phyloP scores from a whole-genome alignment of 371 early-diverging fungal species.

The Blastocladiella emersonii region DNA sequence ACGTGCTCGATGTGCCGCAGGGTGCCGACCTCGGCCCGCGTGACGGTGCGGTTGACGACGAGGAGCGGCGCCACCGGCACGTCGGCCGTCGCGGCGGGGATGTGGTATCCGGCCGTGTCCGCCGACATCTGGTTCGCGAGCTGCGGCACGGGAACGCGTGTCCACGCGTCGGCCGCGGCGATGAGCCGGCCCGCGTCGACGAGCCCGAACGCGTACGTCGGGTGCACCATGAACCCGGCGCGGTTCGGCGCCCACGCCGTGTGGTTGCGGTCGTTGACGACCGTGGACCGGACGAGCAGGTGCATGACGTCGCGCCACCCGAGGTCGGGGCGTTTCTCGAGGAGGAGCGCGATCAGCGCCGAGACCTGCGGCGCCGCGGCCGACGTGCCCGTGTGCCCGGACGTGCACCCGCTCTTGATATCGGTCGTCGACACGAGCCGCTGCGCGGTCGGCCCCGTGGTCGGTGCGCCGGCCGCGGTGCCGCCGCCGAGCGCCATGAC shows the following conservation, averaged over 20 bases:
- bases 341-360: constrained; percentile 75
- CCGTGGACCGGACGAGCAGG: constrained; percentile 61
- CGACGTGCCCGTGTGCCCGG: constrained; percentile 83
- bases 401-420: constrained; percentile 46
- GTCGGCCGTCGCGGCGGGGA: not conserved
- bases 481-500: constrained; percentile 78
- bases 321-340: constrained; percentile 71
- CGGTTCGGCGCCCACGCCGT: constrained; percentile 47
- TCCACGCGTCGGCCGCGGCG: constrained; percentile 53
- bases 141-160: constrained; percentile 48
- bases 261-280: constrained; percentile 49
- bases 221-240: constrained; percentile 55
- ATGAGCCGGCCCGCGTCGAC: constrained; percentile 68
- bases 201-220: constrained; percentile 85
- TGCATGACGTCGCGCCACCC: constrained; percentile 89
- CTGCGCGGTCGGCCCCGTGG: too few relatives aligned
- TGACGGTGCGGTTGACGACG: constrained; percentile 23
- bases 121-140: constrained; percentile 9
- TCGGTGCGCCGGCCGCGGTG: constrained; percentile 17
- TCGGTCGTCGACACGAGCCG: constrained; percentile 56
- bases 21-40: constrained; percentile 22
- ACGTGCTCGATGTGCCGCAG: constrained; percentile 65
- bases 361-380: constrained; percentile 95
- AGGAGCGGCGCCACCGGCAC: constrained; percentile 6
- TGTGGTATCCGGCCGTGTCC: not conserved